Evolutionary conservation across 768 basidiomycete genomes (phyloP).

Genomic region (Lyophyllum decastes): DNA sequence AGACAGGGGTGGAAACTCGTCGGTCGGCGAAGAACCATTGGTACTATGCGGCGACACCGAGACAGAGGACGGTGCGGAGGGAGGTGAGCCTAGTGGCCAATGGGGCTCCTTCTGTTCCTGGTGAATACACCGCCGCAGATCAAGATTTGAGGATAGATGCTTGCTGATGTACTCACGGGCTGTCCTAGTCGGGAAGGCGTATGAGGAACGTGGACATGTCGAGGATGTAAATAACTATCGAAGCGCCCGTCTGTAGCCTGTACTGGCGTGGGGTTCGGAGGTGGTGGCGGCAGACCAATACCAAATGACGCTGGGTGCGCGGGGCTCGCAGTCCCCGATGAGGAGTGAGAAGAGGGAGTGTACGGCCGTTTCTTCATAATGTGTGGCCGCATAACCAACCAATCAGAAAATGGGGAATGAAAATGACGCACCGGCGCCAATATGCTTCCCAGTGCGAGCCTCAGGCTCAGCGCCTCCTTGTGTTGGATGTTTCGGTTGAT

Average conservation of each 20-base stretch:
- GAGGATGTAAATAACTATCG: conserved; percentile 30
- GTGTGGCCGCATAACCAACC: conserved; percentile 8
- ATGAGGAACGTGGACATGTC: conserved; percentile 21
- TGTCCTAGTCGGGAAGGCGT: conserved; percentile 22
- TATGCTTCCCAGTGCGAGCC: conserved; percentile 62
- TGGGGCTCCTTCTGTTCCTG: conserved; percentile 15
- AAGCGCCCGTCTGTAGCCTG: conserved; percentile 23
- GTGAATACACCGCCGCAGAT: background rate
- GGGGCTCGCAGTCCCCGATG: conserved; percentile 54
- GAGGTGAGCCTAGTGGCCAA: conserved; percentile 10
- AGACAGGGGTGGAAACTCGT: conserved; percentile 11
- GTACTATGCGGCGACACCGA: conserved; percentile 11
- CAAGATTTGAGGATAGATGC: conserved; percentile 1
- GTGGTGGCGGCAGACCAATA: conserved; percentile 25
- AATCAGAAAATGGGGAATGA: conserved; percentile 11
- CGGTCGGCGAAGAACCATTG: conserved; percentile 9
- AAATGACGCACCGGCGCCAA: conserved; percentile 52
- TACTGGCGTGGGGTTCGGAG: conserved; percentile 22
- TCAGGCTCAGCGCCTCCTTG: conserved; percentile 51
- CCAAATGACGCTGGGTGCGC: conserved; percentile 37
- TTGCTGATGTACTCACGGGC: conserved; percentile 13
- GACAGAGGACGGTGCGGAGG: conserved; percentile 12
- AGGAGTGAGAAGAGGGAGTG: conserved; percentile 43
- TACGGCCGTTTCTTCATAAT: conserved; percentile 49
- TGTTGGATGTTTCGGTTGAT: conserved; percentile 38